A percentile compares a stretch with the other conserved stretches of the same genome.
Conservation (phyloP, 2,329 filamentous ascomycete species). For the Fusarium pilosicola region DNA sequence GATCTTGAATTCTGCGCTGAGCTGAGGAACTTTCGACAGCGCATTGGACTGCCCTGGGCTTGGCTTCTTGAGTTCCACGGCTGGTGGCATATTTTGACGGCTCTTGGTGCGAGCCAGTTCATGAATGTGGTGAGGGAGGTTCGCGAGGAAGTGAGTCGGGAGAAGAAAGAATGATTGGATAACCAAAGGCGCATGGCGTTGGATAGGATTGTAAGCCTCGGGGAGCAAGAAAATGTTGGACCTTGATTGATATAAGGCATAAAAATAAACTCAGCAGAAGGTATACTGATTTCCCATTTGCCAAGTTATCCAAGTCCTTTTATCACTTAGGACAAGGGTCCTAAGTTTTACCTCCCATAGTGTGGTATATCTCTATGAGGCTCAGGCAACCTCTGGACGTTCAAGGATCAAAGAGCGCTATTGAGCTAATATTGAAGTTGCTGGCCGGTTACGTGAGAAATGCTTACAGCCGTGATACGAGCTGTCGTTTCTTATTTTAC, state of each 20-base stretch:
- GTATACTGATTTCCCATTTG: neutral
- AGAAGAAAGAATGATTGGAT: slow-evolving; percentile 28
- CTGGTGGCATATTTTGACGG: slow-evolving; percentile 72
- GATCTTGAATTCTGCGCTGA: slow-evolving; percentile 63
- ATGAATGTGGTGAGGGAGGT: slow-evolving; percentile 49
- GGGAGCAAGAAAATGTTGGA: neutral
- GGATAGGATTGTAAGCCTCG: neutral
- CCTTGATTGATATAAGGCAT: neutral
- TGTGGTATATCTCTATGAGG: neutral
- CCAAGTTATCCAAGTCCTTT: too few relatives aligned
- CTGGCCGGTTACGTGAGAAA: neutral
- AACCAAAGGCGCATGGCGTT: neutral
- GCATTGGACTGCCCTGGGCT: slow-evolving; percentile 63
- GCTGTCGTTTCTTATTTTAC: neutral
- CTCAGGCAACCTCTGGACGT: neutral
- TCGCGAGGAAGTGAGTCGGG: slow-evolving; percentile 31
- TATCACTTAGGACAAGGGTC: neutral
- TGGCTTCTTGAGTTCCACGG: slow-evolving; percentile 69
- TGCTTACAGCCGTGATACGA: neutral
- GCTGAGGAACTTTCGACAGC: slow-evolving; percentile 56
- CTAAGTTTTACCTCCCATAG: neutral
- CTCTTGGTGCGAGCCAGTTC: slow-evolving; percentile 59
- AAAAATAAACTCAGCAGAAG: neutral
- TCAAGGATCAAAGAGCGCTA: neutral
- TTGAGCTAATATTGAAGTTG: neutral